These are phyloP conservation scores for Sabuloglossum arenarium DNA, from an alignment of 495 filamentous ascomycete genomes.

Conservation along the genomic window DNA sequence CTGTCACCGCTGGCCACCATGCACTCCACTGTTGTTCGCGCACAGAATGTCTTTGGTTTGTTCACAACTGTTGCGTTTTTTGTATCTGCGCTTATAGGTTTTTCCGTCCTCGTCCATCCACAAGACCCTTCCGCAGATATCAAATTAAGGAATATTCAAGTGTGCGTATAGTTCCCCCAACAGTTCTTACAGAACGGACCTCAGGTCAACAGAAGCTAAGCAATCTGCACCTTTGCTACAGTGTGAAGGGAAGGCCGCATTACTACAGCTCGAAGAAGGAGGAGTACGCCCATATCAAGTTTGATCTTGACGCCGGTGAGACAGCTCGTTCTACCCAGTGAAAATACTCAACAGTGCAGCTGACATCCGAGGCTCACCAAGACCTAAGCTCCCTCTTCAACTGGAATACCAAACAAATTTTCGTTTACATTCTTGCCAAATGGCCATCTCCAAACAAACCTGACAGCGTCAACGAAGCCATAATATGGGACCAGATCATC, in stretches of 20 bases:
- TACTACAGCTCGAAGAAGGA: conserved; percentile 85
- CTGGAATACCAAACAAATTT: conserved; percentile 99
- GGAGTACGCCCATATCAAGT: conserved; percentile 85
- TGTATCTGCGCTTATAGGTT: conserved; percentile 56
- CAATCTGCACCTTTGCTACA: conserved; percentile 15
- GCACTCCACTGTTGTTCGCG: conserved; percentile 67
- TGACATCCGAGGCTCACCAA: conserved; percentile 11
- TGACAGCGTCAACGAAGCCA: conserved; percentile 31
- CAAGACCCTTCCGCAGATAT: conserved; percentile 44
- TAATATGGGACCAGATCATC: conserved; percentile 94
- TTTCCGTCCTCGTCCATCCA: conserved; percentile 47
- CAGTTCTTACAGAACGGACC: neutral
- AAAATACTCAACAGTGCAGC: neutral
- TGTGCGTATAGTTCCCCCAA: conserved; percentile 33
- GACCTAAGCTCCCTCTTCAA: conserved; percentile 86
- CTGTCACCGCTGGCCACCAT: conserved; percentile 28
- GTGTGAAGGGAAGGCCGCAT: conserved; percentile 70
- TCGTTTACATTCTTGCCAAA: conserved; percentile 77
- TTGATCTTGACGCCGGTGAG: conserved; percentile 62
- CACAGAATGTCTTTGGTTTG: conserved; percentile 90
- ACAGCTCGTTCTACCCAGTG: neutral
- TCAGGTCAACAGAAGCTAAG: neutral
- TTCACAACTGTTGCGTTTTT: conserved; percentile 85
- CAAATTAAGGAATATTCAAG: conserved; percentile 57
- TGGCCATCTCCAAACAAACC: conserved; percentile 37